Evolutionary conservation across 768 basidiomycete species (phyloP), one percentile per base, ranked within the genome.

Genomic region (Suillus subalutaceus): DNA sequence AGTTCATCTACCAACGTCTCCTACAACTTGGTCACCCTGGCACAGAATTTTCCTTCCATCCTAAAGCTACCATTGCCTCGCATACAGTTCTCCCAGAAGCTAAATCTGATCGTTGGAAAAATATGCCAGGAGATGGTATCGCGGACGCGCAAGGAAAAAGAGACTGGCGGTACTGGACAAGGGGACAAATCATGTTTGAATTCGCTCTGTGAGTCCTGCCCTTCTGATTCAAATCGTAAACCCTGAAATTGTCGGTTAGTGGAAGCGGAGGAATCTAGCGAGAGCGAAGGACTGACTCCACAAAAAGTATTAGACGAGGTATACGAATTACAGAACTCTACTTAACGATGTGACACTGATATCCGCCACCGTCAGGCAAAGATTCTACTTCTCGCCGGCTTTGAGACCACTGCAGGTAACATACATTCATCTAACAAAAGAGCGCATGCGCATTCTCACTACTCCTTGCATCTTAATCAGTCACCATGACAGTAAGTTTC

Each of bases 81-180:
- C 23, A 65, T 67, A 15, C 73, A 65, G 8, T 66, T 77, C 4
- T 43, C 75, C 18, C 58, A 66, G 50, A 73, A 67, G 30, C 62
- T 83, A 37, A 75, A 77, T 8, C 57, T 67, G 6, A 74, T 69
- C 50, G 74, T 81, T 73, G 74, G 69, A 5, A 72, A 77, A n/a
- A 79, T 83, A 30, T 75, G 79, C 26, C 68, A 73, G 2, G 69
- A 69, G 10, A 68, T 83, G 57, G 70, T 83, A 12, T 71, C 66
- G 13, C 75, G 72, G 58, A 72, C 72, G 9, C 71, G 75, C 48
- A 72, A 75, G 63, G 79, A 80, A 63, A 77, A 76, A 61, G 75
- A 74, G 12, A 75, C 69, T 0, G 70, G 69, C 9, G 72, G 69
- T 16, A 66, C 72, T 63, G 74, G 72, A 6, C 26, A 56, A 15